These are phyloP conservation scores for Halophytophthora batemanensis DNA, from an alignment of 352 stramenopile genomes.

Conservation along the genomic window DNA sequence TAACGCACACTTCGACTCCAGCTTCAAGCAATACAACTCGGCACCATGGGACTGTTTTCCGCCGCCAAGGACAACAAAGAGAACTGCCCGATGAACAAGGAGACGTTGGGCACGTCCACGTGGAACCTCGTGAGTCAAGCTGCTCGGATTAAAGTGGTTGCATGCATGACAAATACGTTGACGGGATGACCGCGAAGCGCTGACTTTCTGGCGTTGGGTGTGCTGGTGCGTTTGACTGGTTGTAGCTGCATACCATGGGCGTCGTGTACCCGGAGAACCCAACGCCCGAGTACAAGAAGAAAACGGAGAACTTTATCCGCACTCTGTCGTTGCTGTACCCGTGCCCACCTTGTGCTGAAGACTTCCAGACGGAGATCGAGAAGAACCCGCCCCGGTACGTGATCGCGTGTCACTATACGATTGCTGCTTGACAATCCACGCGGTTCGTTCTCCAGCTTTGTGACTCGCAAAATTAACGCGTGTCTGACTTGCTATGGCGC, in stretches of 20 bases:
- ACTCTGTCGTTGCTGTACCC: constrained; percentile 87
- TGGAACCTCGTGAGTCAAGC: constrained; percentile 59
- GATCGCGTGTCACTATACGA: constrained; percentile 1
- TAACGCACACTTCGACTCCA: no score
- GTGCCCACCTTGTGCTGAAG: constrained; percentile 87
- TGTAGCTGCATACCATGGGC: constrained; percentile 85
- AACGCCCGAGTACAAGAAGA: constrained; percentile 74
- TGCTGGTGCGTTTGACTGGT: not conserved
- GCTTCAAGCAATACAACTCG: no score
- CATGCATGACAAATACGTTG: not conserved
- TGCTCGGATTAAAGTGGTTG: not conserved
- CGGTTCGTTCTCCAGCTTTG: no score
- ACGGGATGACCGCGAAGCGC: no score
- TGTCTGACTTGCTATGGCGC: no score
- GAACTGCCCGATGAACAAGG: constrained; percentile 66
- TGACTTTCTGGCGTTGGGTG: no score
- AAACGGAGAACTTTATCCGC: constrained; percentile 84
- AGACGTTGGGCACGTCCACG: constrained; percentile 67
- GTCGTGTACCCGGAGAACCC: constrained; percentile 95
- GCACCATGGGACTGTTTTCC: no score
- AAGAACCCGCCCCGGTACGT: constrained; percentile 84
- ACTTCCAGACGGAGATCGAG: constrained; percentile 90
- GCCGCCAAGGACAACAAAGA: constrained; percentile 4
- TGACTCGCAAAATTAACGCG: no score
- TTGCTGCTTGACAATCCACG: no score